These are phyloP conservation scores for Mycena vitilis DNA, from an alignment of 768 basidiomycete genomes.

Conservation along the genomic window DNA sequence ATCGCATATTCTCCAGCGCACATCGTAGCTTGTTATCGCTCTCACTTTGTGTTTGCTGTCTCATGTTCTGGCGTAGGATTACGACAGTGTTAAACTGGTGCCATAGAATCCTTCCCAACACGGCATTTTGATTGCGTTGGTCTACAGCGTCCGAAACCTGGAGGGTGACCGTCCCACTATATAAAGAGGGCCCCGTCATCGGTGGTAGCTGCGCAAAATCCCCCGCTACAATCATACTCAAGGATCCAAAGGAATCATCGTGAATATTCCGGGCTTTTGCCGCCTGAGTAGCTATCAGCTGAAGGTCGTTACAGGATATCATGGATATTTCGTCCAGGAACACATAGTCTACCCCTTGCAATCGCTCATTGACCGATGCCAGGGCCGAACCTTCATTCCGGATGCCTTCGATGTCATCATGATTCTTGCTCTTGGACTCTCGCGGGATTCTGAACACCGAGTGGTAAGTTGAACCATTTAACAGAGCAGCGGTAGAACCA, in stretches of 20 bases:
- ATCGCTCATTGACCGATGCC: background rate
- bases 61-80: background rate
- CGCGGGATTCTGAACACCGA: no score
- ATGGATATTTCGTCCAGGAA: background rate
- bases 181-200: no score
- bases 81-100: background rate
- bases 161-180: no score
- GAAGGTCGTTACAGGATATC: no score
- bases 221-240: background rate
- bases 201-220: background rate
- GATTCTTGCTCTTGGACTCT: no score
- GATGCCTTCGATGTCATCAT: no score
- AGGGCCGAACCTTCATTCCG: background rate
- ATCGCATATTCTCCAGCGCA: no score
- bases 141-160: background rate
- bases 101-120: background rate
- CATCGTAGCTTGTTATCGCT: background rate
- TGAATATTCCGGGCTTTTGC: background rate
- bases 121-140: background rate
- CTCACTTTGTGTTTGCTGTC: no score
- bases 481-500: no score
- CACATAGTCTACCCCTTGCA: background rate
- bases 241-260: background rate
- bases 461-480: no score
- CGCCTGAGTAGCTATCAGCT: background rate